A percentile compares a stretch with the other conserved stretches of the same genome.
These are phyloP conservation scores for Cyclospora cayetanensis DNA, from an alignment of 169 alveolate species.

Conservation along the genomic window DNA sequence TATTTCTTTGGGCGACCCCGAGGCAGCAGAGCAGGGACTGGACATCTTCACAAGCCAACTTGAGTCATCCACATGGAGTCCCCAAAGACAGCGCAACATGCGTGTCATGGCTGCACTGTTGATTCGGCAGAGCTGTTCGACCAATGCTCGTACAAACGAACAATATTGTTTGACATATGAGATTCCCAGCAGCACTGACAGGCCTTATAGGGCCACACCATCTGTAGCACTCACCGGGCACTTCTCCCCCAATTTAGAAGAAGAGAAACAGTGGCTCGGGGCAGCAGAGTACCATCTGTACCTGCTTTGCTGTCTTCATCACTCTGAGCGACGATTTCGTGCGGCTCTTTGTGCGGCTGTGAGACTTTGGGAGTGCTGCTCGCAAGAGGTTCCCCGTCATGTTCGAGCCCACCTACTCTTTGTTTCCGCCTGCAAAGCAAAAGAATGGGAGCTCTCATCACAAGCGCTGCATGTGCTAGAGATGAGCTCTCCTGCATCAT, in stretches of 20 bases:
- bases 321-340: constrained; percentile 21
- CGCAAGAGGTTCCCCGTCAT: constrained; percentile 4
- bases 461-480: constrained; percentile 51
- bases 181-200: background rate
- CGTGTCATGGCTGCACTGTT: constrained; percentile 41
- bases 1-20: background rate
- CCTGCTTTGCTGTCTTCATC: constrained; percentile 46
- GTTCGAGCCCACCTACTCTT: constrained; percentile 29
- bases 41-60: background rate
- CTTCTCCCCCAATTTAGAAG: constrained; percentile 1
- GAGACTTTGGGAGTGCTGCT: constrained; percentile 52
- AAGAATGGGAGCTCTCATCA: constrained; percentile 53
- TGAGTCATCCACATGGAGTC: background rate
- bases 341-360: constrained; percentile 54
- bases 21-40: constrained; percentile 49
- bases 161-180: background rate
- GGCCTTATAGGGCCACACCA: no score
- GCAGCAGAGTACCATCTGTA: constrained; percentile 46
- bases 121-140: background rate
- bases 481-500: background rate
- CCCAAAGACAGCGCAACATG: constrained; percentile 48
- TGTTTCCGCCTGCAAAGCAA: constrained; percentile 34
- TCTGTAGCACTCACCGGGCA: background rate
- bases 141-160: background rate
- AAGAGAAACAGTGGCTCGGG: constrained; percentile 15